Base-by-base conservation (phyloP, 2,329 filamentous ascomycete genomes). In the Nannizziopsis arthrosporioides region DNA sequence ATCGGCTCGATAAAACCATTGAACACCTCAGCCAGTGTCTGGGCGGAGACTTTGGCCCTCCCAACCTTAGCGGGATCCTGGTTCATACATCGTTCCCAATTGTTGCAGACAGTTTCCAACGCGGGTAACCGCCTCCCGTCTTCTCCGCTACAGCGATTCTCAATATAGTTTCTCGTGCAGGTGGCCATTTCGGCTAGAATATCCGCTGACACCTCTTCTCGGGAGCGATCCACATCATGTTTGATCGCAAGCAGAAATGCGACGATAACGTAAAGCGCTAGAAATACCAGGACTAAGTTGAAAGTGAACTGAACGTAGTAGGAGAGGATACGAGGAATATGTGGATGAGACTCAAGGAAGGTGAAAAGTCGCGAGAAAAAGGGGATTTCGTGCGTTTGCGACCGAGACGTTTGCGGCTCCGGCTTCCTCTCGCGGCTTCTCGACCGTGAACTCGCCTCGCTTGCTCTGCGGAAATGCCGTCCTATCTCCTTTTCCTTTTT, bases 1-100 rank as follows among this genome's bases (percentile, higher is more conserved):
- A 96, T 89, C 5, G 85, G 81, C 57, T 94, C 87, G 3, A 94
- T 82, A 63, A 96, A 95, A 59, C 84, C 83, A 63, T 96, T 95
- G 65, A 96, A 82, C 36, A 98, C 94, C 60, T 87, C 80, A 0
- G 90, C 90, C 61, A 95, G 84, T 19, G 89, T 92, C 60, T 85
- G 83, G 4, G 87, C 89, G 14, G 84, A 86, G 35, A 94, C 80
- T 58, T 82, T 83, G 37, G 90, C 83, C 34, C 82, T 75, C 55
- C 85, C 88, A 48, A 94, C 80, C 48, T 80, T 79, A 39, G 81
- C 74, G 0, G 88, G 82, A 59, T 95, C 85, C 55, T 82, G 79
- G 55, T 82, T 80, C 86, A 94, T 94, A 67, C 92, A 96, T 30
- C 78, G 72, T 54, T 83, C 80, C 90, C 90, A 96, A 53, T 82